Percentiles rank a stretch among this genome's conserved stretches.
phyloP scores from a whole-genome alignment of 768 basidiomycete genomes.

The Calocybe gangraenosa region DNA sequence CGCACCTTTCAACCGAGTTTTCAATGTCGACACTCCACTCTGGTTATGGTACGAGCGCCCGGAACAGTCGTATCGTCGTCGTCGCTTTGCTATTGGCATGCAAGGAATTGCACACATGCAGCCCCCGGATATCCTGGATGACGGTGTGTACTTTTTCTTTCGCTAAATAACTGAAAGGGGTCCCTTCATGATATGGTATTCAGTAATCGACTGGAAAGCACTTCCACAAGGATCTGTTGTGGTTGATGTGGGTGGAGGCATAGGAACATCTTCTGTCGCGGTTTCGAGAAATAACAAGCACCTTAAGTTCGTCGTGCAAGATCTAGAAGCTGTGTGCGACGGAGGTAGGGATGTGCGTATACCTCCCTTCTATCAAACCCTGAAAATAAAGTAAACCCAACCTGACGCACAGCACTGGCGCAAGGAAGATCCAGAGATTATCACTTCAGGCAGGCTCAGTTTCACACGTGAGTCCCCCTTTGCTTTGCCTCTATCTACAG shows the following conservation, averaged over 20 bases:
- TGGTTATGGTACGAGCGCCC: slow-evolving; percentile 1
- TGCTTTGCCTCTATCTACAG: no score
- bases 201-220: slow-evolving; percentile 23
- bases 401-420: slow-evolving; percentile 1
- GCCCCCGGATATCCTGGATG: slow-evolving; percentile 4
- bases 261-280: slow-evolving; percentile 21
- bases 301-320: slow-evolving; percentile 23
- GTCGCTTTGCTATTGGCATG: slow-evolving; percentile 7
- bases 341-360: slow-evolving; percentile 9
- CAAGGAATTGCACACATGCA: slow-evolving; percentile 6
- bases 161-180: background rate
- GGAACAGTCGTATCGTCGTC: slow-evolving; percentile 3
- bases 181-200: background rate
- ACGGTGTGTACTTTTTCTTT: slow-evolving; percentile 1
- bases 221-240: slow-evolving; percentile 18
- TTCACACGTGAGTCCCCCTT: slow-evolving; percentile 7
- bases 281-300: slow-evolving; percentile 17
- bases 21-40: background rate
- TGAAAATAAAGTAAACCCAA: background rate
- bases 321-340: slow-evolving; percentile 16
- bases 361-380: background rate
- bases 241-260: slow-evolving; percentile 28
- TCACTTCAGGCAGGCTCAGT: slow-evolving; percentile 1
- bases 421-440: slow-evolving; percentile 4
- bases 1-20: slow-evolving; percentile 9